Base-by-base conservation (phyloP, 2,329 filamentous ascomycete species). In the Onygena corvina region DNA sequence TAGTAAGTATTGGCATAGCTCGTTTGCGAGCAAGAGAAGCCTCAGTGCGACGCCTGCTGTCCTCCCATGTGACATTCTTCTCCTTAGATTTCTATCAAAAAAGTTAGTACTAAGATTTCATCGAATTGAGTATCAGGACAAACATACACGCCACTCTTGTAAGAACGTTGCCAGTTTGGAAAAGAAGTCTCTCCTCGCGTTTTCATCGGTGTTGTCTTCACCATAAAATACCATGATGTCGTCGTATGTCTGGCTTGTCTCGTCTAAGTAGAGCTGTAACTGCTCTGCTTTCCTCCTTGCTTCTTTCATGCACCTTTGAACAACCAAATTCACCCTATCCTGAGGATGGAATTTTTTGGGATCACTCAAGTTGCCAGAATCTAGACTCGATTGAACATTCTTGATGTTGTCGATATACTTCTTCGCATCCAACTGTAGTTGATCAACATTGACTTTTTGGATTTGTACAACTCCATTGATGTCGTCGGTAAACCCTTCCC, bases 321-420 rank as follows among this genome's bases (percentile, higher is more conserved):
- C 89, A 29, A 96, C 76, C 67, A 93, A 86, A 54, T 83, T 84
- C 36, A 96, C 89, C 53, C 92, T 86, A 66, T 98, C 92, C 67
- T 96, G 86, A 14, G 92, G 90, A 63, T 98, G 92, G 75, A 98
- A 98, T 60, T 90, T 93, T 74, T 92, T 95, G 38, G 90, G 84
- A 63, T 98, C 92, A 63, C 87, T 94, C 55, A 98, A 73, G 64
- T 94, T 96, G 59, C 92, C 92, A 29, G 82, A 84, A 67, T 98
- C 92, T 46, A 98, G 77, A 20, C 87, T 93, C 67, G 79, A 80
- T 66, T 98, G 92, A 25, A 96, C 81, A 62, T 94, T 95, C 65
- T 84, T 85, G 69, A 98, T 84, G 64, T 93, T 96, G 67, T 88
- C 82, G 57, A 96, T 90, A 70, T 96, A 98, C 64, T 77, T 86